Evolutionary conservation across 2,329 filamentous ascomycete species (phyloP).

Genomic region (Nothophaeocryptopus gaeumannii): DNA sequence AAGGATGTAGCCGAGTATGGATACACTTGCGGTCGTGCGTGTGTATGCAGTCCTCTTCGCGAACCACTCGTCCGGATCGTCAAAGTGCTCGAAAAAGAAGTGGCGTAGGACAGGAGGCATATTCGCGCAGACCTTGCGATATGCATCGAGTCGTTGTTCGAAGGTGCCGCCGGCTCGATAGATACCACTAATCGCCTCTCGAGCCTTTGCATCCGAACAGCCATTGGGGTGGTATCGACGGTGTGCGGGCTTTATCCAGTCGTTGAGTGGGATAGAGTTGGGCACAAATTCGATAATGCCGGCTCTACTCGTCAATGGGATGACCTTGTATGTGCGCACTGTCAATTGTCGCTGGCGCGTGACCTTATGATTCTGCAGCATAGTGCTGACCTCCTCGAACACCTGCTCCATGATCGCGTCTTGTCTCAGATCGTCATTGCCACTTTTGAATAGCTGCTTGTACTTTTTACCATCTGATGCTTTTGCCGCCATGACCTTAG

Average conservation of each 20-base stretch:
- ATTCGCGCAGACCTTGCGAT: constrained; percentile 71
- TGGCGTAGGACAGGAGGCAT: constrained; percentile 94
- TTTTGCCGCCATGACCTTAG: constrained; percentile 84
- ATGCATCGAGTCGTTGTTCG: constrained; percentile 70
- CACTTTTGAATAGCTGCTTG: constrained; percentile 92
- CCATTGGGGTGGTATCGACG: constrained; percentile 82
- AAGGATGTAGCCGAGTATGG: constrained; percentile 83
- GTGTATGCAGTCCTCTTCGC: constrained; percentile 84
- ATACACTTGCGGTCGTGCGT: constrained; percentile 88
- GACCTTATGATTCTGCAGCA: constrained; percentile 79
- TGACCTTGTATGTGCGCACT: constrained; percentile 94
- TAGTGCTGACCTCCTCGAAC: constrained; percentile 89
- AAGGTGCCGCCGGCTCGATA: constrained; percentile 58
- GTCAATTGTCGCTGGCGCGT: constrained; percentile 85
- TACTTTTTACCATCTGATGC: constrained; percentile 75
- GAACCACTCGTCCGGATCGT: constrained; percentile 96
- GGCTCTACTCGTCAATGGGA: constrained; percentile 78
- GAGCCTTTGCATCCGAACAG: constrained; percentile 70
- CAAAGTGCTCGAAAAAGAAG: constrained; percentile 95
- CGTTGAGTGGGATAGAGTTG: constrained; percentile 86
- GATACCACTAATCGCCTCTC: constrained; percentile 73
- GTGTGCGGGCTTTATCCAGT: constrained; percentile 89
- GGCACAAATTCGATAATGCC: constrained; percentile 97
- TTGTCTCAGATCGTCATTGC: constrained; percentile 88
- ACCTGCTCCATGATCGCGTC: constrained; percentile 99